Evolutionary conservation across 768 basidiomycete species (phyloP).

Genomic region (Suillus americanus): DNA sequence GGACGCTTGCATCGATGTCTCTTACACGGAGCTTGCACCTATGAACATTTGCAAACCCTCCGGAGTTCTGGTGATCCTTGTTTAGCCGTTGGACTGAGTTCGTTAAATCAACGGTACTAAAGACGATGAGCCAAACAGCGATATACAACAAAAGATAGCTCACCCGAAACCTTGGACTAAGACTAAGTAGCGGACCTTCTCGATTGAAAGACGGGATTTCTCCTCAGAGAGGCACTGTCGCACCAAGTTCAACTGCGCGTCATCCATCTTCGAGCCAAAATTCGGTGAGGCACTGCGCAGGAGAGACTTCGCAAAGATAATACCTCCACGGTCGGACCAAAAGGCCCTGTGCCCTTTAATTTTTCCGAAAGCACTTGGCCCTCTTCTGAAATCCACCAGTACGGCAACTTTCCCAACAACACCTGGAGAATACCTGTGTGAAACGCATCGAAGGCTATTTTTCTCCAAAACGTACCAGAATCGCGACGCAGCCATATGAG

Average conservation of each 20-base stretch:
- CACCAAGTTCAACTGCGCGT: neutral
- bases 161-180: neutral
- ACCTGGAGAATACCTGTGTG: neutral
- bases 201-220: neutral
- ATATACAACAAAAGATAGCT: neutral
- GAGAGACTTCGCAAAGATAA: neutral
- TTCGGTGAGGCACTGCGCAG: neutral
- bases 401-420: neutral
- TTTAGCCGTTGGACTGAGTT: neutral
- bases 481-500: neutral
- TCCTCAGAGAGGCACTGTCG: neutral
- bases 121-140: neutral
- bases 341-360: neutral
- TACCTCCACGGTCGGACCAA: neutral
- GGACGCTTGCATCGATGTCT: neutral
- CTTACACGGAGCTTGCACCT: neutral
- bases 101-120: neutral
- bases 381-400: neutral
- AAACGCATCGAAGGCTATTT: neutral
- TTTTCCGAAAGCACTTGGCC: neutral
- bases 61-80: neutral
- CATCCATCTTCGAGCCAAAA: neutral
- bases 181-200: neutral
- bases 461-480: neutral
- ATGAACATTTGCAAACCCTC: neutral